Base-by-base conservation (phyloP, 2,329 filamentous ascomycete species). In the Decorospora gaudefroyi region DNA sequence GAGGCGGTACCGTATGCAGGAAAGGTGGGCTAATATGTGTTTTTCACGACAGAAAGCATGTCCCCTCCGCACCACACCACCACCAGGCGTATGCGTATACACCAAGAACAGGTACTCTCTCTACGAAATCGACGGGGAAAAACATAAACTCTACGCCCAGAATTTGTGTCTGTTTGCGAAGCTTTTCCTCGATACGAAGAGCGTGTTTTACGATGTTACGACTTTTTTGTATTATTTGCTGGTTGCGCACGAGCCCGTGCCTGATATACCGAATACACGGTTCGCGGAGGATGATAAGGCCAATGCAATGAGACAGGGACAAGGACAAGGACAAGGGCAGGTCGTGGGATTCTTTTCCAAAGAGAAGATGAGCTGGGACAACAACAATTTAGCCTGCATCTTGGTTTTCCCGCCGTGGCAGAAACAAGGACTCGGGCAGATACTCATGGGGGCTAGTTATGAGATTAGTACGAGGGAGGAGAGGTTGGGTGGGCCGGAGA, bases 311-410 rank as follows among this genome's bases (percentile, higher is more conserved):
- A 51, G 12, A 25, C 8, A 16, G 23, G 11, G 5, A 16, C 25
- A n/a, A 22, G 17, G 10, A 16, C 9, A 3, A 15, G 30, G 23
- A 7, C 44, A 50, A 12, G 51, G 57, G 3, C 83, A 86, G 63
- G 85, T 96, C 19, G 82, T 92, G 1, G 93, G 93, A n/a, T 97
- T 97, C 78, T 99, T 97, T 75, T 95, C 88, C 53, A 97, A 99
- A 68, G 93, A 99, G 71, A 97, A 97, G 70, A 87, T 96, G 78
- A 96, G 90, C 3, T 99, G 93, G 92, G 93, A 99, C 64, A 91
- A 92, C 63, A 97, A 99, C 71, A 99, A 97, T 57, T 79, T 99
- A 4, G 93, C 93, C 1, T 99, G 93, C 67, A 99, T 99, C 58
- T 78, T 97, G 5, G 82, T 97, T 11, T 97, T 97, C 64, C 93